These are phyloP conservation scores for Cladosporium sp. DNA, from an alignment of 2,329 filamentous ascomycete genomes.

Conservation along the genomic window DNA sequence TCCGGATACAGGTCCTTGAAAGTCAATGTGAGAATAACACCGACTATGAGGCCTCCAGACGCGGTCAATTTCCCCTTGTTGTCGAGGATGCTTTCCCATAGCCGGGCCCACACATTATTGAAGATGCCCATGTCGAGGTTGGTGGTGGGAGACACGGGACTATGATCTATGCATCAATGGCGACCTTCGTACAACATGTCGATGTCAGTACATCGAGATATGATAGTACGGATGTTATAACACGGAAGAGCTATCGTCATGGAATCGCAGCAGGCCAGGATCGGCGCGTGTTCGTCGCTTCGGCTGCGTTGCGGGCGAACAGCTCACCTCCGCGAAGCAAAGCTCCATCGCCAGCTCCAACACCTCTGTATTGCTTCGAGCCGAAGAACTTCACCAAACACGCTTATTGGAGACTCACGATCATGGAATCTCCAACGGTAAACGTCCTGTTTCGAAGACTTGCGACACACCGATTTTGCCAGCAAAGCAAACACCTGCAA, in stretches of 20 bases:
- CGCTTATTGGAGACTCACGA: not conserved
- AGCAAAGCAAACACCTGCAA: conserved; percentile 55
- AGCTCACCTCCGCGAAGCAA: conserved; percentile 18
- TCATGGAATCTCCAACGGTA: conserved; percentile 80
- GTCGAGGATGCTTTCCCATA: conserved; percentile 35
- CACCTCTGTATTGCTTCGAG: not conserved
- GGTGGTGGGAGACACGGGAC: not conserved
- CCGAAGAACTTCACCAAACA: not conserved
- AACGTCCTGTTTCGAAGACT: conserved; percentile 81
- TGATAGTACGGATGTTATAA: no score
- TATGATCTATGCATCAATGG: not conserved
- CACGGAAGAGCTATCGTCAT: not conserved
- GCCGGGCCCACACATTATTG: conserved; percentile 26
- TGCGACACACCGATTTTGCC: conserved; percentile 65
- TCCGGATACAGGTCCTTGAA: conserved; percentile 80
- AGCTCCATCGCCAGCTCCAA: not conserved
- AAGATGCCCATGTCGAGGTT: conserved; percentile 26
- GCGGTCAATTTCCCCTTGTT: conserved; percentile 37
- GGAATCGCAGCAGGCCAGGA: not conserved
- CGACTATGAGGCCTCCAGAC: conserved; percentile 63
- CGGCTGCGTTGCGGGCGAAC: conserved; percentile 2
- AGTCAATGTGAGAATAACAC: conserved; percentile 71
- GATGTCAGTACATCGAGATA: not conserved
- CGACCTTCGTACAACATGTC: not conserved
- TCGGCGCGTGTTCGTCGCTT: not conserved